Evolutionary conservation across 1,139 yeast genomes (phyloP), one percentile per base, ranked within the genome.

Genomic region (Suhomyces wounanorum): DNA sequence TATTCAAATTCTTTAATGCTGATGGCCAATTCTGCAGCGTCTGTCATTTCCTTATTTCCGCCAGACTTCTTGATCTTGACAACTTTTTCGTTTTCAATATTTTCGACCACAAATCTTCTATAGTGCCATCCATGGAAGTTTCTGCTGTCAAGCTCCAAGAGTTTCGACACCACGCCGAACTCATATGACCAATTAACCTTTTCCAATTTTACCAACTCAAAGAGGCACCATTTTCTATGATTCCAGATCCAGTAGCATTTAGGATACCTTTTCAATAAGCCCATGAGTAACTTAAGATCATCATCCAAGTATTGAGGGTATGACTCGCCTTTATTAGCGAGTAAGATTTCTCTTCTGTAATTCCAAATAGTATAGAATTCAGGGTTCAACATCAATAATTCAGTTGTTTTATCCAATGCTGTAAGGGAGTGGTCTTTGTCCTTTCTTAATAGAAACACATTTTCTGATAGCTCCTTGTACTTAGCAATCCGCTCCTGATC

Each of bases 231-330:
- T 18, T 81, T 71, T 31, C 99, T 77, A 66, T 94, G 98, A 61
- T 87, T 88, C 97, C 98, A 94, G 17, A 94, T 85, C 97, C 98
- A 92, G 65, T 94, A 94, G 37, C 92, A 89, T 65, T 94, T 94
- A 2, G 99, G 99, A 57, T 70, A 85, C 52, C 77, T 68, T 52
- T 81, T 81, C 60, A 94, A 70, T 57, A 84, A 79, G 0, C 69
- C 67, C 72, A 87, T 75, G 1, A 85, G 77, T 61, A 89, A 82
- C 36, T 70, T 62, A 47, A 94, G 72, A 59, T 94, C 99, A 3
- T 73, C 67, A 8, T 73, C 74, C 56, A 92, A 73, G 25, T 79
- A 63, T 9, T 66, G 64, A 5, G 42, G 49, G 37, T 54, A 59
- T 10, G 39, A 37, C 8, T 26, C 44, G 5, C 38, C 49, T 28